Conservation (phyloP, 176 grass and related monocot species). For the Melocanna baccifera region DNA sequence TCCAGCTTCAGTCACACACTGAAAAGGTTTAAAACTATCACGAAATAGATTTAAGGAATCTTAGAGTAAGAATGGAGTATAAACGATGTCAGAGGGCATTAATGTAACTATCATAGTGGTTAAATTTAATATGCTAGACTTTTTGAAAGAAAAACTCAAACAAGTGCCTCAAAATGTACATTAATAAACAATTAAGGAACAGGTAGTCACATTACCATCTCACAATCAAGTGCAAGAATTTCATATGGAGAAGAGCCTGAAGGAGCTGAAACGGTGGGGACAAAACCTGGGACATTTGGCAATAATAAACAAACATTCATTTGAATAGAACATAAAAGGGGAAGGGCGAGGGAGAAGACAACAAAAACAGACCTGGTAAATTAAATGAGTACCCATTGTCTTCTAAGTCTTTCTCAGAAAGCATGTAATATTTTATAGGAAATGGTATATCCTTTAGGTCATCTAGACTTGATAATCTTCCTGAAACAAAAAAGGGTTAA, state of each 20-base stretch:
- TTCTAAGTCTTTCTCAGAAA: slow-evolving; percentile 70
- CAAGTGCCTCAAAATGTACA: slow-evolving; percentile 22
- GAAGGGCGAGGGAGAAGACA: slow-evolving; percentile 1
- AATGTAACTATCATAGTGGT: slow-evolving; percentile 3
- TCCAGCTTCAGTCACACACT: slow-evolving; percentile 81
- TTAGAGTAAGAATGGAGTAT: background rate
- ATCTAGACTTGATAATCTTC: slow-evolving; percentile 53
- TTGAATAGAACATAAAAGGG: slow-evolving; percentile 15
- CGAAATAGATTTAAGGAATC: background rate
- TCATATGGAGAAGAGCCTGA: slow-evolving; percentile 50
- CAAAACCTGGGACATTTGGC: slow-evolving; percentile 51
- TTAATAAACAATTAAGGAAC: slow-evolving; percentile 11
- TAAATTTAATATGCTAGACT: background rate
- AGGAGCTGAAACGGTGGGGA: slow-evolving; percentile 71
- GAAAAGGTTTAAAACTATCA: slow-evolving; percentile 42
- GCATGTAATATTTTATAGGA: slow-evolving; percentile 82
- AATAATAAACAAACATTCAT: slow-evolving; percentile 26
- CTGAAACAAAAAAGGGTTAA: slow-evolving; percentile 33
- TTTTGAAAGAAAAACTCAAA: background rate
- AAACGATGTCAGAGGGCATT: background rate
- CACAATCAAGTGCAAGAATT: slow-evolving; percentile 96
- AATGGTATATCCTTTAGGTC: slow-evolving; percentile 69
- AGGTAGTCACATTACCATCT: slow-evolving; percentile 61
- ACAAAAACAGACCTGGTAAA: slow-evolving; percentile 46
- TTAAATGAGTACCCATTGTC: slow-evolving; percentile 82